phyloP scores from a whole-genome alignment of 176 grass and related monocot species.

The Bolboschoenus planiculmis region DNA sequence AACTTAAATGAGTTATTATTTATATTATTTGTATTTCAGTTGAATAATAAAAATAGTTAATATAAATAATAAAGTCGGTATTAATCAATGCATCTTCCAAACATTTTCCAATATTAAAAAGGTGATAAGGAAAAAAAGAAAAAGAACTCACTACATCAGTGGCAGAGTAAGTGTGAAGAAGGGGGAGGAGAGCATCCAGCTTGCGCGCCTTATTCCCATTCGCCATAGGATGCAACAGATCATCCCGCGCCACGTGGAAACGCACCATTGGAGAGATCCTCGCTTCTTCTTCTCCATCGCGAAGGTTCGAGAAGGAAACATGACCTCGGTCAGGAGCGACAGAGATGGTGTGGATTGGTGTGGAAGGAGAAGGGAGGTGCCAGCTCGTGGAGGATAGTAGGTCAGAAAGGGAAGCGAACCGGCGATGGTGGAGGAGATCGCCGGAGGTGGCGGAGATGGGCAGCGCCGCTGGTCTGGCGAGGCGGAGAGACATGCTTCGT shows the following conservation, averaged over 20 bases:
- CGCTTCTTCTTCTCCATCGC: constrained; percentile 15
- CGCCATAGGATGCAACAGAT: constrained; percentile 76
- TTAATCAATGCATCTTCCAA: no score
- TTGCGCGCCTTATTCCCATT: constrained; percentile 96
- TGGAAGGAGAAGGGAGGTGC: constrained; percentile 54
- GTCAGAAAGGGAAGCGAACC: not conserved
- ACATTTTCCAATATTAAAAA: no score
- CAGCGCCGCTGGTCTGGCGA: not conserved
- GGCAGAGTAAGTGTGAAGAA: constrained; percentile 35
- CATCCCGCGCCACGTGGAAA: constrained; percentile 66
- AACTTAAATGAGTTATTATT: no score
- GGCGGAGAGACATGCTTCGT: not conserved
- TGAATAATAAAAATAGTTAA: no score
- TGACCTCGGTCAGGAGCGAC: constrained; percentile 21
- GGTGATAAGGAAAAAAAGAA: not conserved
- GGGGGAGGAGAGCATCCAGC: constrained; percentile 74
- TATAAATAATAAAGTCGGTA: no score
- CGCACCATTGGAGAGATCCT: not conserved
- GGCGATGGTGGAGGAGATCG: not conserved
- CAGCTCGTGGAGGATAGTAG: constrained; percentile 42
- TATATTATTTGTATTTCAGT: no score
- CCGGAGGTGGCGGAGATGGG: not conserved
- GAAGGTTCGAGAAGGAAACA: constrained; percentile 43
- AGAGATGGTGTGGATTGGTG: constrained; percentile 58
- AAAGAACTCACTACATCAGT: constrained; percentile 36